Base-by-base conservation (phyloP, 768 basidiomycete species). In the Pilatotrama ljubarskyi region DNA sequence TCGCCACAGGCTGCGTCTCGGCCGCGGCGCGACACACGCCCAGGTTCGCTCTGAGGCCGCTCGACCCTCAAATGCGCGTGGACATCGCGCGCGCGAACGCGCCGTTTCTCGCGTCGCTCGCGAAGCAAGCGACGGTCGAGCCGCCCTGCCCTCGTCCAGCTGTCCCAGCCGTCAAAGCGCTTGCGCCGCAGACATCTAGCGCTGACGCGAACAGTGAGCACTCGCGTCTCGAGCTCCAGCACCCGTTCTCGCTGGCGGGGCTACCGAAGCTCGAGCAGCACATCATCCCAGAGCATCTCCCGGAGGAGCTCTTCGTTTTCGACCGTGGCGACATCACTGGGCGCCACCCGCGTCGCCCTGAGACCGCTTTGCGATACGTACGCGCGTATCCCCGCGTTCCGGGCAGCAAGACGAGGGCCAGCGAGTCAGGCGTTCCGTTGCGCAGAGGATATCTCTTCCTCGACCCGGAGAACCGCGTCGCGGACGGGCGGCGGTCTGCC, bases 401-500 rank as follows among this genome's bases (percentile, higher is more conserved):
- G 29, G 29, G 29, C 5, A 10, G 29, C 29, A 32, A 32, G 29
- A 5, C 22, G 14, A 46, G 37, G 44, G n/a, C 18, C 18, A 35
- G 29, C 35, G n/a, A 32, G 29, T 4, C 35, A 22, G 18, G 36
- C 36, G 50, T 1, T 22, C 13, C 48, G 18, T 40, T 48, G 56
- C 46, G 46, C 24, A 20, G 40, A 2, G 56, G 58, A 20, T 32
- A 83, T 65, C 70, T 86, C n/a, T 83, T 83, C 58, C 60, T 87
- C 57, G 76, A 78, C 2, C 76, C 77, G 0, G 42, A 44, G 0
- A 65, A 76, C 36, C 37, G 13, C 22, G 57, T 76, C 8, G 85
- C 84, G 8, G 1, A n/a, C 0, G 85, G 86, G 0, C 66, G 82
- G 59, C 86, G 87, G 65, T 85, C 86, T 0, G 46, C 71, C 35